Conservation (phyloP, 176 grass and related monocot genomes). For the Guadua angustifolia region DNA sequence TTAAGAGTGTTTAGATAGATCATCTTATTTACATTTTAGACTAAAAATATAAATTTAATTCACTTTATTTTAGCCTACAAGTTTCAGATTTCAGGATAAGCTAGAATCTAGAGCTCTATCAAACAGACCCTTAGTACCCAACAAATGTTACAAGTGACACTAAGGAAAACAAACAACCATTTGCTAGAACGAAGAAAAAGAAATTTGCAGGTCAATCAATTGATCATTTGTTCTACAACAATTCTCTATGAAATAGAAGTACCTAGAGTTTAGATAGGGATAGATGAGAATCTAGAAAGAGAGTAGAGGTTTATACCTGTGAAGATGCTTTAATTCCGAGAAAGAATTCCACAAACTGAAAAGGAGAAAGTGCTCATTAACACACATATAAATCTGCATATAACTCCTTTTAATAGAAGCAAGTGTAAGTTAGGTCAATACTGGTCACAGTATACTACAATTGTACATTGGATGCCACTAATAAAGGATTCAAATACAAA, state of each 20-base stretch:
- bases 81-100: too few relatives aligned
- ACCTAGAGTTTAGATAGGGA: conserved; percentile 14
- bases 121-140: too few relatives aligned
- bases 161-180: conserved; percentile 9
- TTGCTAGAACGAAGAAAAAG: neutral
- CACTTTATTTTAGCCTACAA: too few relatives aligned
- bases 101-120: too few relatives aligned
- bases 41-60: too few relatives aligned
- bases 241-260: neutral
- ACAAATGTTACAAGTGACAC: neutral
- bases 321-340: conserved; percentile 75
- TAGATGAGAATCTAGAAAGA: conserved; percentile 9
- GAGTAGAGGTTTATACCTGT: conserved; percentile 53
- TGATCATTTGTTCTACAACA: conserved; percentile 4
- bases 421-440: neutral
- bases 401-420: conserved; percentile 19
- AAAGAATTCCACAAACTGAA: conserved; percentile 92
- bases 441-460: conserved; percentile 15
- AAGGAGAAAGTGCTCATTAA: conserved; percentile 37
- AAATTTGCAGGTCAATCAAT: neutral
- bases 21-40: too few relatives aligned
- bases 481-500: neutral
- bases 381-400: neutral
- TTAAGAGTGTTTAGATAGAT: too few relatives aligned
- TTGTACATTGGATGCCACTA: neutral